Evolutionary conservation across 768 basidiomycete species (phyloP).

Genomic region (Tricholoma matsutake): DNA sequence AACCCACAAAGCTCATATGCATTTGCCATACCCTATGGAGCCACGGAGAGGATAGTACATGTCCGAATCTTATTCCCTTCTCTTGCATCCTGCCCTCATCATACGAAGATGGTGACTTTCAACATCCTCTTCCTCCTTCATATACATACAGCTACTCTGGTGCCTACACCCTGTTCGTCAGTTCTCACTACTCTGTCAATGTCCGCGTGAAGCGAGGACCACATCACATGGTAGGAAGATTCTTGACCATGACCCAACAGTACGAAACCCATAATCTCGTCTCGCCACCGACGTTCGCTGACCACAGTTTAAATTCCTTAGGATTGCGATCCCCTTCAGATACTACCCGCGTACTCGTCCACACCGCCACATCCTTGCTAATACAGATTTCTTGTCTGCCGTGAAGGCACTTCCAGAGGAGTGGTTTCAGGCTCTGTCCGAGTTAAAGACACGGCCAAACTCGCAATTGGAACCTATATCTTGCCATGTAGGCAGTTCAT

Average conservation of each 20-base stretch:
- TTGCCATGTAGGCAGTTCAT: conserved; percentile 44
- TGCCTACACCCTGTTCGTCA: conserved; percentile 36
- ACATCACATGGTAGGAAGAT: conserved; percentile 32
- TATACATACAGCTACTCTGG: conserved; percentile 33
- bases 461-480: conserved; percentile 38
- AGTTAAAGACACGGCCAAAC: conserved; percentile 35
- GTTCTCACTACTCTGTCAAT: conserved; percentile 43
- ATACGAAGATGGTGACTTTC: conserved; percentile 35
- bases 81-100: conserved; percentile 41
- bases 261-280: conserved; percentile 21
- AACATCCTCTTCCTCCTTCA: conserved; percentile 46
- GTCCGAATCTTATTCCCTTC: conserved; percentile 40
- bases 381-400: conserved; percentile 49
- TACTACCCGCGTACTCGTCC: conserved; percentile 56
- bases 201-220: conserved; percentile 38
- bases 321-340: conserved; percentile 45
- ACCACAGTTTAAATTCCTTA: conserved; percentile 19
- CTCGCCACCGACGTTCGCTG: neutral
- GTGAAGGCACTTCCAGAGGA: conserved; percentile 65
- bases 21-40: conserved; percentile 35
- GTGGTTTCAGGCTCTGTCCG: conserved; percentile 51
- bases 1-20: conserved; percentile 30
- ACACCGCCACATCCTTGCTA: conserved; percentile 46
- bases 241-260: conserved; percentile 47
- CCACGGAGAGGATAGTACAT: conserved; percentile 9